phyloP scores from a whole-genome alignment of 1,284 basidiomycete species.

The Trichosporon coremiiforme region DNA sequence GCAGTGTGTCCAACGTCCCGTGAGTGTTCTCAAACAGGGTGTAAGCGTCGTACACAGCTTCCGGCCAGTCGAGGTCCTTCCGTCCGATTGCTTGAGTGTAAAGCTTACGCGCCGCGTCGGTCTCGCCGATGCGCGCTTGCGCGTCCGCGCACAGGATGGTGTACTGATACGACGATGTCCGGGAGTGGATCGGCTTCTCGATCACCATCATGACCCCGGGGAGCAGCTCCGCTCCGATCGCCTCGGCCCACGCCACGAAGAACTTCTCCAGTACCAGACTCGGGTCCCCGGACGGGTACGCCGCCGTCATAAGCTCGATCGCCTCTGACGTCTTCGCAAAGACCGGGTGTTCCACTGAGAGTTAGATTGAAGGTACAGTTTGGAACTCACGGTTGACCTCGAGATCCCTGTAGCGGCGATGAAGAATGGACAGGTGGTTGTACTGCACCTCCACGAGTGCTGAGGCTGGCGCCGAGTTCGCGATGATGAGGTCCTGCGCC shows the following conservation, averaged over 20 bases:
- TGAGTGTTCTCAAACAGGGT: slow-evolving; percentile 78
- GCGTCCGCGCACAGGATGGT: slow-evolving; percentile 39
- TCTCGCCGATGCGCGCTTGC: slow-evolving; percentile 61
- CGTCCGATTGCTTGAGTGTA: slow-evolving; percentile 65
- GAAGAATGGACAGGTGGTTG: slow-evolving; percentile 27
- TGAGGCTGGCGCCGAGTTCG: slow-evolving; percentile 21
- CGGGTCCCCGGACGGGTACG: slow-evolving; percentile 60
- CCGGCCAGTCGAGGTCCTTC: slow-evolving; percentile 82
- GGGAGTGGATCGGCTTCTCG: slow-evolving; percentile 35
- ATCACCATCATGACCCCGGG: slow-evolving; percentile 37
- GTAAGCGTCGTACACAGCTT: slow-evolving; percentile 87
- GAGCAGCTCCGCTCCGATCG: slow-evolving; percentile 34
- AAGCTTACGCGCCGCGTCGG: slow-evolving; percentile 65
- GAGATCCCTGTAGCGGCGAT: slow-evolving; percentile 25
- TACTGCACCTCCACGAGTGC: slow-evolving; percentile 30
- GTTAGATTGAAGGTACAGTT: not conserved
- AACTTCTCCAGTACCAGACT: slow-evolving; percentile 78
- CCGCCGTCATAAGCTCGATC: slow-evolving; percentile 47
- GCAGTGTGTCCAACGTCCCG: slow-evolving; percentile 71
- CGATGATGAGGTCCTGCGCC: slow-evolving; percentile 25
- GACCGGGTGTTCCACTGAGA: slow-evolving; percentile 28
- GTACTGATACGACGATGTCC: slow-evolving; percentile 44
- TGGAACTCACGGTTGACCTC: slow-evolving; percentile 21
- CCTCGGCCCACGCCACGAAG: slow-evolving; percentile 63
- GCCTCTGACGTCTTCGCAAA: slow-evolving; percentile 25